Evolutionary conservation across 257 asterid species (phyloP), one percentile per base, ranked within the genome.

Genomic region (Ilex asprella): DNA sequence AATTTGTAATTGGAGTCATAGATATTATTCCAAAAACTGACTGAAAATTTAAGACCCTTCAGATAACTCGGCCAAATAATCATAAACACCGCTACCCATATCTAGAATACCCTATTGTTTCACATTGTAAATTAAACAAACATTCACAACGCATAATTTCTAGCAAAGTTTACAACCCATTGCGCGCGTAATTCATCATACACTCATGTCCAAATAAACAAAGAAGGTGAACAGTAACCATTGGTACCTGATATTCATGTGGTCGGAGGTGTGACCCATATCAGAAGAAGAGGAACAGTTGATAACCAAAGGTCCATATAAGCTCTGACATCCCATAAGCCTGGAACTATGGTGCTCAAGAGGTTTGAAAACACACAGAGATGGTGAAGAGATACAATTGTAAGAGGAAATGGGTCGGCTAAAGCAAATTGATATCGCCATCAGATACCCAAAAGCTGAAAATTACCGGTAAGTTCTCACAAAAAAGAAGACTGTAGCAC

Each of bases 271-370:
- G 69, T 81, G 70, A 27, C 64, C 79, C 61, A 43, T 51, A 39
- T 77, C 81, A 79, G 81, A 68, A 52, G 87, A 81, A 68, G 87
- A 81, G 69, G 75, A 77, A 64, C 94, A 81, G 43, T 64, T 69
- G 71, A 85, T 43, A 60, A 65, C 55, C 27, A 78, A 60, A 70
- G 76, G 68, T 31, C 56, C 74, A 54, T 35, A 32, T 52, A 76
- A 68, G 70, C 54, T 71, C 27, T 53, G 75, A 75, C 57, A 66
- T 58, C 79, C 82, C 57, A 70, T 65, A 16, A 70, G 31, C 57
- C 64, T 15, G 29, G 78, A 57, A 43, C 62, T 65, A 11, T 35
- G 65, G 30, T 51, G 70, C 62, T 54, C 21, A 47, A 32, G 65
- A 55, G 86, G 70, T 71, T 69, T 82, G 47, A 62, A 63, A 73